A percentile compares a stretch with the other conserved stretches of the same genome.
Evolutionary conservation across 2,329 filamentous ascomycete genomes (phyloP).

Genomic region (Xylaria sp.): DNA sequence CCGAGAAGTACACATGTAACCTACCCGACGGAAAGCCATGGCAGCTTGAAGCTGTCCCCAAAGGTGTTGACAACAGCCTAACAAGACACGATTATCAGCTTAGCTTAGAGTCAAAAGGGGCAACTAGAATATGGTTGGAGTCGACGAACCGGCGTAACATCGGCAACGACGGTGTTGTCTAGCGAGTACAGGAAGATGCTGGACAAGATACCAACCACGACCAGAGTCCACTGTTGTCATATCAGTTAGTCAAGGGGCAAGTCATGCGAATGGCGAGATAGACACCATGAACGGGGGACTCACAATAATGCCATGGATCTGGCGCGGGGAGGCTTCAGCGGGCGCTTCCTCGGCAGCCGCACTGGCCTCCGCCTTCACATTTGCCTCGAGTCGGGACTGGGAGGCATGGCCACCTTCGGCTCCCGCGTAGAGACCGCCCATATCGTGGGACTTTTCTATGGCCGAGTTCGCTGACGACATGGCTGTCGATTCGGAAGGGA

Average conservation of each 20-base stretch:
- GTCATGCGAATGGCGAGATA: background rate
- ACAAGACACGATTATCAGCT: no score
- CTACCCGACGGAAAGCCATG: background rate
- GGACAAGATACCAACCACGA: background rate
- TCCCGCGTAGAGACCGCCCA: background rate
- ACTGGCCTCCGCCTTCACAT: background rate
- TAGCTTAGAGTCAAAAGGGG: background rate
- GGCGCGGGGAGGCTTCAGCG: background rate
- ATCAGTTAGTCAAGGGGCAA: background rate
- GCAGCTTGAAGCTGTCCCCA: background rate
- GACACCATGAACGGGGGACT: background rate
- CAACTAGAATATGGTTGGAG: background rate
- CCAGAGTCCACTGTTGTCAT: background rate
- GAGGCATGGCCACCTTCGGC: background rate
- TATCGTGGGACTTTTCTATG: background rate
- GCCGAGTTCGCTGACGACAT: background rate
- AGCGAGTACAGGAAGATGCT: background rate
- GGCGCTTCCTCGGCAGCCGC: background rate
- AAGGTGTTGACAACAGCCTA: conserved; percentile 1
- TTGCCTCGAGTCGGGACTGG: background rate
- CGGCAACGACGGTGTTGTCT: conserved; percentile 1
- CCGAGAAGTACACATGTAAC: background rate
- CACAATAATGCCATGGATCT: conserved; percentile 1
- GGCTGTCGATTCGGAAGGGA: background rate
- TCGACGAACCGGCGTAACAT: background rate